phyloP scores from a whole-genome alignment of 2,329 filamentous ascomycete species.

The Fusarium irregulare region DNA sequence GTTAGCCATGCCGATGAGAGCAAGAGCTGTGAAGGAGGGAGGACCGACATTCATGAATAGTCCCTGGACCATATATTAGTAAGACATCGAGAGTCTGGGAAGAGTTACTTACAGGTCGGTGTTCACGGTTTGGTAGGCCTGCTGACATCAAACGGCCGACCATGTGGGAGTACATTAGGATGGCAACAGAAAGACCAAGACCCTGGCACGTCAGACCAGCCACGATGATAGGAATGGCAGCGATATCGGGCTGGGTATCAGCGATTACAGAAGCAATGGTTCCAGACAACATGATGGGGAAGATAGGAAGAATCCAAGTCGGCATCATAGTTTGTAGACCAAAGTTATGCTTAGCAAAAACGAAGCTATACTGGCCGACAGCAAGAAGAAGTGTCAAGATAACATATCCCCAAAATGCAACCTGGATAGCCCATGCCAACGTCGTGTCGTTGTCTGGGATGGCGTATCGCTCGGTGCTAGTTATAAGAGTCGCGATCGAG shows the following conservation, averaged over 20 bases:
- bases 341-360: constrained; percentile 5
- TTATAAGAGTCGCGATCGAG: constrained; percentile 2
- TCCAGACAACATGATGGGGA: constrained; percentile 6
- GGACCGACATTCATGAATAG: constrained; percentile 4
- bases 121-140: background rate
- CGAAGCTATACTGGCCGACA: constrained; percentile 4
- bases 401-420: constrained; percentile 7
- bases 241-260: constrained; percentile 5
- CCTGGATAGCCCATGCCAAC: constrained; percentile 3
- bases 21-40: constrained; percentile 1
- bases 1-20: constrained; percentile 9
- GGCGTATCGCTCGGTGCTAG: background rate
- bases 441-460: constrained; percentile 1
- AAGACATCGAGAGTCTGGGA: background rate
- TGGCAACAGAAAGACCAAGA: background rate
- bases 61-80: background rate
- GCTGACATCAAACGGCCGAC: constrained; percentile 3
- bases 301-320: constrained; percentile 7
- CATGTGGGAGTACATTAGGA: constrained; percentile 7
- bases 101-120: background rate
- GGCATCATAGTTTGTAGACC: constrained; percentile 5
- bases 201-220: constrained; percentile 4
- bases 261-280: constrained; percentile 8
- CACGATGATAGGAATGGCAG: constrained; percentile 3
- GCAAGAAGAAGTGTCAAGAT: background rate